phyloP scores from a whole-genome alignment of 352 stramenopile genomes.

The Globisporangium paddicum region DNA sequence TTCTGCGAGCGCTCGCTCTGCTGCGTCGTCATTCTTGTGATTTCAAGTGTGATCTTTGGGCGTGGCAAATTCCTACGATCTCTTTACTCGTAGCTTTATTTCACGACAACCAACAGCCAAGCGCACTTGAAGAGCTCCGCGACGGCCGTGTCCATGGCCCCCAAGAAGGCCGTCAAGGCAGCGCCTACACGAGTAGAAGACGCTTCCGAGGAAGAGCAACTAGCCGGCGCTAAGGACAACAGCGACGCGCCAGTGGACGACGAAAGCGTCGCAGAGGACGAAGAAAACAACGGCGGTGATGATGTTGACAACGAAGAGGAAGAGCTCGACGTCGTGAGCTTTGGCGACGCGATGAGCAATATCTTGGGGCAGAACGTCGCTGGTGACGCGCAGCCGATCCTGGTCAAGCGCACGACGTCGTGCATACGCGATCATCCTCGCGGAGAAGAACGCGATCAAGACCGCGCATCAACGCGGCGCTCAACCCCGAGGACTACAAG shows the following conservation, averaged over 20 bases:
- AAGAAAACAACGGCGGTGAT: constrained; percentile 8
- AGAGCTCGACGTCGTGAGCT: constrained; percentile 61
- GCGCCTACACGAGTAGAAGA: neutral
- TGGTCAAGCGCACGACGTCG: constrained; percentile 78
- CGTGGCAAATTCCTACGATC: no score
- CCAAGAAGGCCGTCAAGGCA: neutral
- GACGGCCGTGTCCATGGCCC: neutral
- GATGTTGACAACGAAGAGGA: constrained; percentile 25
- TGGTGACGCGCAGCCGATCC: constrained; percentile 64
- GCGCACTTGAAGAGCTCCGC: constrained; percentile 9
- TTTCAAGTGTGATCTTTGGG: no score
- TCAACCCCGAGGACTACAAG: no score
- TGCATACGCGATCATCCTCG: constrained; percentile 80
- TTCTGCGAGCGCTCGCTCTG: no score
- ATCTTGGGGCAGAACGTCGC: constrained; percentile 73
- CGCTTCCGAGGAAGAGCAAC: neutral
- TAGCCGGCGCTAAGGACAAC: constrained; percentile 1
- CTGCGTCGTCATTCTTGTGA: no score
- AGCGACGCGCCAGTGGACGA: no score
- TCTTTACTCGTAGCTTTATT: no score
- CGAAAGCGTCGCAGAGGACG: constrained; percentile 13
- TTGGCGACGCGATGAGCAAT: constrained; percentile 86
- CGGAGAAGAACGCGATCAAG: constrained; percentile 70
- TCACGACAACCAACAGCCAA: no score
- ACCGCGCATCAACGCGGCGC: constrained; percentile 60